Conservation (phyloP, 1,139 yeast genomes). For the Candida tropicalis region DNA sequence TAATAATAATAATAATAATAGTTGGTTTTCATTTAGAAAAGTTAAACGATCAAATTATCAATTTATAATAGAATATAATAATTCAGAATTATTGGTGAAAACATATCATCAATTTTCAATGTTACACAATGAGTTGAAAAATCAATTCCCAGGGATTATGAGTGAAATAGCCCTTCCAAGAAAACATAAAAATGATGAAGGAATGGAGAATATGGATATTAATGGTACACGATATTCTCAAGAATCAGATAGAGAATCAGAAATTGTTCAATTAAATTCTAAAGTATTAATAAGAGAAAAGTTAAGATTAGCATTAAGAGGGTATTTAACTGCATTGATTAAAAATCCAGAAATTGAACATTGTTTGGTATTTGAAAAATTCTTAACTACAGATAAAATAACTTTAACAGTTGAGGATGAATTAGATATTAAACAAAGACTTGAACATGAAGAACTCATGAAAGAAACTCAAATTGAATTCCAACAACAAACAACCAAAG, state of each 20-base stretch:
- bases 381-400: constrained; percentile 43
- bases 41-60: constrained; percentile 38
- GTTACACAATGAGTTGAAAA: constrained; percentile 53
- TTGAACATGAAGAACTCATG: constrained; percentile 61
- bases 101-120: constrained; percentile 67
- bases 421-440: constrained; percentile 58
- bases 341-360: constrained; percentile 58
- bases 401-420: constrained; percentile 41
- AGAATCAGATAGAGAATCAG: constrained; percentile 1
- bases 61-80: constrained; percentile 17
- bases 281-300: constrained; percentile 50
- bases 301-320: constrained; percentile 73
- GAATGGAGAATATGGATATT: no score
- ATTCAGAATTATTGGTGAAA: constrained; percentile 51
- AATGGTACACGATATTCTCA: no score
- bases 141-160: constrained; percentile 69
- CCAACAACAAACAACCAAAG: constrained; percentile 61
- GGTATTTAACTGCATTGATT: constrained; percentile 60
- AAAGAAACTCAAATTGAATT: constrained; percentile 70
- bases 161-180: constrained; percentile 56
- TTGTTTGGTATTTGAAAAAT: constrained; percentile 52
- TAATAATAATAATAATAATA: no score
- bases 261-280: background rate
- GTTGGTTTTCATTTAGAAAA: constrained; percentile 29
- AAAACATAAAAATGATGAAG: constrained; percentile 50